These are phyloP conservation scores for Xerocomellus amylosporus DNA, from an alignment of 768 basidiomycete genomes.

Conservation along the genomic window DNA sequence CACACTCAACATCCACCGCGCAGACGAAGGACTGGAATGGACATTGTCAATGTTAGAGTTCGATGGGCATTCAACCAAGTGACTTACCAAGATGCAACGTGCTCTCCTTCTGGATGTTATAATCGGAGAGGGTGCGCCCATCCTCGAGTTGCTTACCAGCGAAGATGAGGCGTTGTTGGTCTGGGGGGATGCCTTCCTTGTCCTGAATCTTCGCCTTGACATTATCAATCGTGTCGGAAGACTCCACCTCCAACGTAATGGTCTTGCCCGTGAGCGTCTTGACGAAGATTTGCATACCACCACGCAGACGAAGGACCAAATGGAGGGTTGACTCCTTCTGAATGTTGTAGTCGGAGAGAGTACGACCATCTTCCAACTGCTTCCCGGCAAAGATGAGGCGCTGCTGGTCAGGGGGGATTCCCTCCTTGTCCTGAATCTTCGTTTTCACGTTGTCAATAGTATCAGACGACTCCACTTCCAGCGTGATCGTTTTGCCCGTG, in stretches of 20 bases:
- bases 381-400: conserved; percentile 92
- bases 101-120: conserved; percentile 73
- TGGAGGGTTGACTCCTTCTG: conserved; percentile 82
- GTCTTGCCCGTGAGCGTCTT: conserved; percentile 77
- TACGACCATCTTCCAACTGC: conserved; percentile 92
- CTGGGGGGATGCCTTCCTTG: conserved; percentile 78
- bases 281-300: conserved; percentile 71
- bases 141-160: conserved; percentile 80
- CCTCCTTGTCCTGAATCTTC: conserved; percentile 82
- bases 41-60: neutral
- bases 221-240: conserved; percentile 73
- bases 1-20: conserved; percentile 63
- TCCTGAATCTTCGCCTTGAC: conserved; percentile 78
- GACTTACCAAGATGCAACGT: conserved; percentile 57
- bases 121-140: conserved; percentile 73
- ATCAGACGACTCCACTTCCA: conserved; percentile 91
- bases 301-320: conserved; percentile 69
- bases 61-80: neutral
- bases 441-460: conserved; percentile 90
- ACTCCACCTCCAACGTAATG: conserved; percentile 73
- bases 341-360: conserved; percentile 77
- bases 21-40: conserved; percentile 59
- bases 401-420: conserved; percentile 82
- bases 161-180: conserved; percentile 77
- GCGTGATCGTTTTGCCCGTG: conserved; percentile 88